These are phyloP conservation scores for Thermochaetoides dissita DNA, from an alignment of 2,329 filamentous ascomycete species.

Conservation along the genomic window DNA sequence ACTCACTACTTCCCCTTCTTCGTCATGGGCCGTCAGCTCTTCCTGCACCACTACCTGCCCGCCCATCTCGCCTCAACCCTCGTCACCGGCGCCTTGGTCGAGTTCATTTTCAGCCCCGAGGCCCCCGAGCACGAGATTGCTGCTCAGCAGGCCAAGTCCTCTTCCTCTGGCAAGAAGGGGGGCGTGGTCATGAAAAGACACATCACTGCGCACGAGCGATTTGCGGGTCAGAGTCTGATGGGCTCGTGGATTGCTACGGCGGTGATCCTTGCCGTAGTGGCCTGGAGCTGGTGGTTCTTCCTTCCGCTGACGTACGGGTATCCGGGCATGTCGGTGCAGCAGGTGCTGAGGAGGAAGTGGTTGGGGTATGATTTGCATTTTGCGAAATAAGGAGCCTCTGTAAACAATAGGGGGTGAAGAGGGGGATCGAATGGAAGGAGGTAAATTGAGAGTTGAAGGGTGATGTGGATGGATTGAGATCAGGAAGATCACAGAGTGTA, in stretches of 20 bases:
- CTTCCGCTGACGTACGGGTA: conserved; percentile 90
- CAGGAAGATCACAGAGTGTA: too few relatives aligned
- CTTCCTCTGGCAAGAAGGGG: conserved; percentile 30
- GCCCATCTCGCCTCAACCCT: conserved; percentile 83
- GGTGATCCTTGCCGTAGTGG: conserved; percentile 52
- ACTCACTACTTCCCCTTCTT: conserved; percentile 96
- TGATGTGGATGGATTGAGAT: neutral
- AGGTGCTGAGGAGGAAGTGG: conserved; percentile 82
- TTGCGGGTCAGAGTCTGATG: conserved; percentile 63
- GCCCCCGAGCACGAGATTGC: conserved; percentile 45
- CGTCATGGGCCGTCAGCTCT: conserved; percentile 94
- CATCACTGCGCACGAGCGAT: conserved; percentile 66
- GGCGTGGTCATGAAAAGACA: conserved; percentile 40
- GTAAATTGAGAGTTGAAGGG: neutral
- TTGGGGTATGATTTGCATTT: conserved; percentile 96
- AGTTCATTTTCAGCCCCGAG: conserved; percentile 92
- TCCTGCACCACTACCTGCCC: conserved; percentile 94
- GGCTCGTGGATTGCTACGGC: conserved; percentile 65
- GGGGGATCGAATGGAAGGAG: too few relatives aligned
- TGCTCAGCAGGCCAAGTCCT: conserved; percentile 28
- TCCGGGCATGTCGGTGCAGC: conserved; percentile 66
- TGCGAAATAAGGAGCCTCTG: conserved; percentile 56
- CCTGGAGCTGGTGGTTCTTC: conserved; percentile 84
- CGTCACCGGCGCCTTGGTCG: conserved; percentile 78
- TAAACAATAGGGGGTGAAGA: neutral